Base-by-base conservation (phyloP, 495 filamentous ascomycete genomes). In the Xylaria grammica region DNA sequence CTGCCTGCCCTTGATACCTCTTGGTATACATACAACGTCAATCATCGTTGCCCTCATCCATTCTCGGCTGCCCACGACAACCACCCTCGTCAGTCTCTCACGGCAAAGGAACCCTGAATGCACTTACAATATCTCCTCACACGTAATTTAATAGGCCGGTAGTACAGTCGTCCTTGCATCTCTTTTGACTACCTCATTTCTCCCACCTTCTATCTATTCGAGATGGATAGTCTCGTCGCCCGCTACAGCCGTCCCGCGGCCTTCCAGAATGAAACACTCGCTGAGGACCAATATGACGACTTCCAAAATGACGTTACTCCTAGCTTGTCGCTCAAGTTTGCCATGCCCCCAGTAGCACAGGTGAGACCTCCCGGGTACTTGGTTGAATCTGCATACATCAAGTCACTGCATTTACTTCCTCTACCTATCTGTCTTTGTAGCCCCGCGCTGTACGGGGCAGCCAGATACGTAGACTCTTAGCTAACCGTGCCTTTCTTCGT, bases 161-260 rank as follows among this genome's bases (percentile, higher is more conserved):
- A 51, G 8, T 20, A 48, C 42, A 4, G 36, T 24, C 29, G 10
- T 34, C 19, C 36, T 45, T 27, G 5, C 24, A 34, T 19, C 5
- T 6, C 24, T 29, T 8, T 40, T 34, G 45, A 22, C 42, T 8
- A n/a, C 48, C 46, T 42, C 1, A 27, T 10, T 27, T 57, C 55
- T 27, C 59, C 19, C 19, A 15, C 46, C 10, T 15, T 22, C 36
- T 26, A 17, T 27, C 29, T n/a, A 9, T 44, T 17, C 65, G 69
- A 53, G 49, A 98, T 99, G 95, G 93, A 99, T 79, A 87, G 93
- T 69, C 85, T 99, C 75, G 91, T 99, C 52, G 88, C 94, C 69
- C 90, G 88, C 75, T 98, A 99, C 84, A 89, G 87, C 77, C 87
- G 86, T 62, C 84, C 91, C 69, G 76, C 81, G 53, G 78, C 79